Base-by-base conservation (phyloP, 208 protist genomes). In the Porcisia deanei region DNA sequence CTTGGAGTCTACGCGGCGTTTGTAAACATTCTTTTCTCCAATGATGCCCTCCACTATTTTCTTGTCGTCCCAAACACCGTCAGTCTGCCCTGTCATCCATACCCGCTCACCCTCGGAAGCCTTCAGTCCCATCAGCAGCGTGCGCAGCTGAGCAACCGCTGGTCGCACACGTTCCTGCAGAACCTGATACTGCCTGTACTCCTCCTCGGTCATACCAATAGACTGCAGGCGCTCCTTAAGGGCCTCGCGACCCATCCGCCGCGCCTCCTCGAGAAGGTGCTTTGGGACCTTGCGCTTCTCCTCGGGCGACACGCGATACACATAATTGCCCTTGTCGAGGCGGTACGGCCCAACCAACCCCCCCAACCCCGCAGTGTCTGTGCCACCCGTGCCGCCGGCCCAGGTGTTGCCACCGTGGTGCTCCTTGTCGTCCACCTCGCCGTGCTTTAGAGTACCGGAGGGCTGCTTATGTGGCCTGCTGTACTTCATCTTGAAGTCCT, bases 401-500 rank as follows among this genome's bases (percentile, higher is more conserved):
- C 91, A 98, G 16, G 87, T 97, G 82, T 98, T 98, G 52, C 96
- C 96, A 20, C 94, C 96, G 75, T 97, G 91, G 82, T 98, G 96
- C 54, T 96, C 91, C 65, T 91, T 87, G 82, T 97, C 87, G 73
- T 98, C 94, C 16, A 91, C 81, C 82, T 97, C 88, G 71, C 94
- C 96, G 76, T 98, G 94, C 84, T 98, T 98, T 34, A 96, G 75
- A 39, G 85, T 86, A 59, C 88, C 85, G 12, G 89, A 91, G 3
- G 91, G 85, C 83, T 94, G 79, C 74, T 92, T 91, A 53, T 77
- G 87, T 34, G 89, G 87, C 7, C 41, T 92, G 79, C 84, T 92
- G 83, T 94, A 97, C 72, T 79, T 72, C 87, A 97, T 93, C 71
- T 88, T 75, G 61, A 85, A 79, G 60, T 81, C 74, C 64, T 82